phyloP scores from a whole-genome alignment of 78 protist genomes.

The Dictyostelium capitatum region DNA sequence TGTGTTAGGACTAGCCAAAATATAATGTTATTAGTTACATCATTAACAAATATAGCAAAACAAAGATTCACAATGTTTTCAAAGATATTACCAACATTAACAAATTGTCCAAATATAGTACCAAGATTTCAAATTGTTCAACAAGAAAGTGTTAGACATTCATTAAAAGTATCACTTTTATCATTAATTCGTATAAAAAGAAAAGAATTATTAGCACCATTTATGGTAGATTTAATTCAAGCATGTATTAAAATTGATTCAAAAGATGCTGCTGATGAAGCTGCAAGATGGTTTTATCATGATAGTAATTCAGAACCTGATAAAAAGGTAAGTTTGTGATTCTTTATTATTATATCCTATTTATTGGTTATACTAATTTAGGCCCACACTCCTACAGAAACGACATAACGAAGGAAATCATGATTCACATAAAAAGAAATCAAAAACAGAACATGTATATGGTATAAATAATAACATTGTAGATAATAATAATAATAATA shows the following conservation, averaged over 20 bases:
- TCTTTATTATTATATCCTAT: not conserved
- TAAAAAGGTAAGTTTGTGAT: conserved; percentile 16
- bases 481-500: not conserved
- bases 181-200: conserved; percentile 55
- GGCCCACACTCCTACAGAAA: not conserved
- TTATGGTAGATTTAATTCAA: not conserved
- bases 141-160: conserved; percentile 55
- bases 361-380: not conserved
- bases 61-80: conserved; percentile 41
- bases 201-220: conserved; percentile 28
- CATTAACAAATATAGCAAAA: conserved; percentile 16
- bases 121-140: conserved; percentile 39
- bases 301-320: conserved; percentile 43
- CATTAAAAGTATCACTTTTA: conserved; percentile 34
- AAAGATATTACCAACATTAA: conserved; percentile 5
- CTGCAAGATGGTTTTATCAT: conserved; percentile 64
- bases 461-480: not conserved
- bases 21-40: conserved; percentile 51
- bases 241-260: conserved; percentile 19
- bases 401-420: not conserved
- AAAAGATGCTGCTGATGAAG: conserved; percentile 41
- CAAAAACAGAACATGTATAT: conserved; percentile 1
- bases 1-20: conserved; percentile 66
- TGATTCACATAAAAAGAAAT: conserved; percentile 8
- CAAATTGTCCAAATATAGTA: not conserved